Evolutionary conservation across 2,329 filamentous ascomycete genomes (phyloP).

Genomic region (Exophiala phaeomuriformis): DNA sequence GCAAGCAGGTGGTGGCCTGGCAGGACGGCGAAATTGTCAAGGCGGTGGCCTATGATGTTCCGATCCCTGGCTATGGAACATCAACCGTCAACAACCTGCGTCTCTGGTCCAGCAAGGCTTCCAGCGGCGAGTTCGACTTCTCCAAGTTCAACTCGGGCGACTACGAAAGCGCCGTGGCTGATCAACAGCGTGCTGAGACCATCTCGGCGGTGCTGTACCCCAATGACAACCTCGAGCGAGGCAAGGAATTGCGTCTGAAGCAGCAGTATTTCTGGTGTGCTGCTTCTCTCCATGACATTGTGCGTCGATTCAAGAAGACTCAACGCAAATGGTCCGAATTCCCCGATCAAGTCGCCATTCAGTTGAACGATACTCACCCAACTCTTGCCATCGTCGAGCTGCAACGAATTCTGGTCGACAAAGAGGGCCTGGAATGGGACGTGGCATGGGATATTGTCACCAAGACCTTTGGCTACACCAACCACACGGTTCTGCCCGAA

Average conservation of each 20-base stretch:
- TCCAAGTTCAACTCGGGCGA: slow-evolving; percentile 98
- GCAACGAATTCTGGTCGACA: slow-evolving; percentile 82
- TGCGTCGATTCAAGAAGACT: slow-evolving; percentile 96
- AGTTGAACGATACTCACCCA: slow-evolving; percentile 96
- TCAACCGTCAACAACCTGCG: slow-evolving; percentile 91
- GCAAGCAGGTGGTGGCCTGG: slow-evolving; percentile 70
- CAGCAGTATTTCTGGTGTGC: slow-evolving; percentile 99
- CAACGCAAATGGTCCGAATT: slow-evolving; percentile 88
- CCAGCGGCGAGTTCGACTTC: slow-evolving; percentile 96
- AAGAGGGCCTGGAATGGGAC: slow-evolving; percentile 89
- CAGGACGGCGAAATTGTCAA: slow-evolving; percentile 88
- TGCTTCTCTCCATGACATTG: slow-evolving; percentile 90
- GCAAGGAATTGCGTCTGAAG: slow-evolving; percentile 95
- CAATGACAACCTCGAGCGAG: slow-evolving; percentile 92
- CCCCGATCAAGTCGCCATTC: slow-evolving; percentile 89
- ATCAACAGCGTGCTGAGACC: slow-evolving; percentile 96
- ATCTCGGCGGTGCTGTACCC: slow-evolving; percentile 97
- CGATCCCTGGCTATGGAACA: slow-evolving; percentile 84
- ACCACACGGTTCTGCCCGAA: slow-evolving; percentile 95
- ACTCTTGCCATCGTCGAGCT: slow-evolving; percentile 94
- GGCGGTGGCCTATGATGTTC: slow-evolving; percentile 88
- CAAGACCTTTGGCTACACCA: slow-evolving; percentile 86
- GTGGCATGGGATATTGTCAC: slow-evolving; percentile 78
- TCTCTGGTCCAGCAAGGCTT: slow-evolving; percentile 95
- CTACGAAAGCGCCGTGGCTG: slow-evolving; percentile 95